Base-by-base conservation (phyloP, 2,329 filamentous ascomycete genomes). In the Phoma sp. region DNA sequence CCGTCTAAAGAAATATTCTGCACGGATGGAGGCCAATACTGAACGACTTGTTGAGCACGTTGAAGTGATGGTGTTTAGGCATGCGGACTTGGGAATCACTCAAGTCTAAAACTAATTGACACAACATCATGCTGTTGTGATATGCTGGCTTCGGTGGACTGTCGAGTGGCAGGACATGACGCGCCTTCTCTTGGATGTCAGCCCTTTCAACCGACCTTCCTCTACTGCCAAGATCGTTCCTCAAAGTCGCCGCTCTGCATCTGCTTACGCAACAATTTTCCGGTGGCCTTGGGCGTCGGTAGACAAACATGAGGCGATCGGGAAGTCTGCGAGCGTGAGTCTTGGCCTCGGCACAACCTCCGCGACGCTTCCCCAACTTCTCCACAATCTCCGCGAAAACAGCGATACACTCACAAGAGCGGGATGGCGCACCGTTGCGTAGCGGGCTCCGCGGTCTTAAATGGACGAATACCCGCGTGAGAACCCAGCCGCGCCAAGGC, bases 351-450 rank as follows among this genome's bases (percentile, higher is more conserved):
- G 52, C 52, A 24, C 11, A 14, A 36, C 6, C 52, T 47, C 52
- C 52, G 46, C 37, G 52, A 46, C 9, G 30, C 41, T 55, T 36
- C 51, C 45, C 51, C 45, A 49, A 40, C 22, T 55, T 55, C 52
- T 55, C 46, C 52, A 55, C 46, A 55, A 46, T 47, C 52, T 50
- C 52, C 46, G 46, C 52, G 41, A 55, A 55, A 55, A 30, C 41
- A 37, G 40, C 13, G 46, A 49, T 24, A 29, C 23, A 35, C 37
- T 36, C 41, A 36, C 48, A 9, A 52, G 41, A 45, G 29, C 10
- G 41, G 48, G 24, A 46, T 42, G 52, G 52, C 46, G 37, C 46
- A 37, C 41, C 46, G 46, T 49, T 55, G 46, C 36, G 32, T 18
- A 41, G 37, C 42, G 13, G 49, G 41, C 36, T 13, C 46, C 41